These are phyloP conservation scores for Phytopythium vexans DNA, from an alignment of 352 stramenopile species.

Conservation along the genomic window DNA sequence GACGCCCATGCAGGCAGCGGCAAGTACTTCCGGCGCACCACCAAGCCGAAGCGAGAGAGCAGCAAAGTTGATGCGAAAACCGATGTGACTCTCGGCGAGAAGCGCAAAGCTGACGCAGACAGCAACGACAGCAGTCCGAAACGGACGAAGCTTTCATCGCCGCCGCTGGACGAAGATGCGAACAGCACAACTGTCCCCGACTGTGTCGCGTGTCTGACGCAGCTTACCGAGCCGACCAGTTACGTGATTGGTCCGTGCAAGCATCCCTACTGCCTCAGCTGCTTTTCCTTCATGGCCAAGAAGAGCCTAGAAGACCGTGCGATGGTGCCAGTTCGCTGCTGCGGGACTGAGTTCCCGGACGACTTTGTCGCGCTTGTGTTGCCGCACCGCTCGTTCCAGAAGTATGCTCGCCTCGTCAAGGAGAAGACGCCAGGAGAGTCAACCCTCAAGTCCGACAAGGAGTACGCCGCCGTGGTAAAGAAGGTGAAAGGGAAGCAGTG, in stretches of 20 bases:
- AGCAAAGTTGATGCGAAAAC: constrained; percentile 8
- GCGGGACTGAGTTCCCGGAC: constrained; percentile 47
- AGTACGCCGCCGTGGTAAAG: constrained; percentile 41
- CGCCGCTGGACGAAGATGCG: background rate
- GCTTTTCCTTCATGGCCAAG: constrained; percentile 29
- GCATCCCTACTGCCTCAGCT: constrained; percentile 39
- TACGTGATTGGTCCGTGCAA: constrained; percentile 18
- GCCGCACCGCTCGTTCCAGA: constrained; percentile 3
- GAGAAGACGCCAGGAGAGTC: constrained; percentile 33
- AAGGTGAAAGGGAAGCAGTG: constrained; percentile 49
- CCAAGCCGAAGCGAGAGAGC: constrained; percentile 9
- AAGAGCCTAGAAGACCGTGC: constrained; percentile 35
- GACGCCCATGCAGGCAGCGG: constrained; percentile 10
- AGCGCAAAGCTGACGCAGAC: constrained; percentile 11
- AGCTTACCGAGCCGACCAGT: constrained; percentile 3
- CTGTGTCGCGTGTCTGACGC: constrained; percentile 25
- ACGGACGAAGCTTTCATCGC: background rate
- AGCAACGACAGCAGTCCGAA: constrained; percentile 6
- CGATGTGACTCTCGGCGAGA: constrained; percentile 7
- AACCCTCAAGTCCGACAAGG: constrained; percentile 41
- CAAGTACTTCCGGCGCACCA: background rate
- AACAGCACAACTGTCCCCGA: constrained; percentile 1
- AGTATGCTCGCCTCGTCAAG: constrained; percentile 33
- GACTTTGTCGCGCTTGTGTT: constrained; percentile 28
- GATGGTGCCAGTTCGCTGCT: constrained; percentile 52